These are phyloP conservation scores for Nicotiana noctiflora DNA, from an alignment of 257 asterid species.

Conservation along the genomic window DNA sequence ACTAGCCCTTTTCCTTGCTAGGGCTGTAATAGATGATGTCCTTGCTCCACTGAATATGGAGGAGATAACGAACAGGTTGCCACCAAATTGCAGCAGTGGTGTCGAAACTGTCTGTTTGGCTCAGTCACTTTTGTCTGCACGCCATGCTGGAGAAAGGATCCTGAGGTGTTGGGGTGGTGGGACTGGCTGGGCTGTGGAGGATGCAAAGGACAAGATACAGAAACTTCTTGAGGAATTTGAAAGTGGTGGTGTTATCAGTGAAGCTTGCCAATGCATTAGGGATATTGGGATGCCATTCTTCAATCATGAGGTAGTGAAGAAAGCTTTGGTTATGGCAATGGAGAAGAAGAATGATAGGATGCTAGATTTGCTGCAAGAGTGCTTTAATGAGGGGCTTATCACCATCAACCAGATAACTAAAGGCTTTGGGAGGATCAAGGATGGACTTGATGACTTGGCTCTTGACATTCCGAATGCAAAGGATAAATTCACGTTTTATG, in stretches of 20 bases:
- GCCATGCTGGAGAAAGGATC: conserved; percentile 99
- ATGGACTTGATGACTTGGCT: conserved; percentile 87
- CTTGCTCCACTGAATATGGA: conserved; percentile 85
- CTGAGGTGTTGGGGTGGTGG: conserved; percentile 99
- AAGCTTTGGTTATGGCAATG: conserved; percentile 98
- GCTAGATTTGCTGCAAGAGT: conserved; percentile 67
- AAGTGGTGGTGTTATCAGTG: conserved; percentile 76
- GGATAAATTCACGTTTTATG: conserved; percentile 61
- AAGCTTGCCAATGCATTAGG: conserved; percentile 95
- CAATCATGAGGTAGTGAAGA: conserved; percentile 96
- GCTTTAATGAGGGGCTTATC: conserved; percentile 82
- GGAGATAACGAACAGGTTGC: conserved; percentile 55
- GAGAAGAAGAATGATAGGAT: conserved; percentile 95
- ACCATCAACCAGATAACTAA: conserved; percentile 93
- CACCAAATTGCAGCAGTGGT: conserved; percentile 64
- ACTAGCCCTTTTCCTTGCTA: conserved; percentile 78
- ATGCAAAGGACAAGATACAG: conserved; percentile 90
- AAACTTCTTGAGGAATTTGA: conserved; percentile 96
- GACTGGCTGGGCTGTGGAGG: conserved; percentile 99
- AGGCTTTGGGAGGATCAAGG: conserved; percentile 80
- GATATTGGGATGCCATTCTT: conserved; percentile 91
- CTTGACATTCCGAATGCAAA: conserved; percentile 91
- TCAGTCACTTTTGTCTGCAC: conserved; percentile 72
- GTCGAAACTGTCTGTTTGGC: conserved; percentile 65
- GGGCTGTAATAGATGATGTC: conserved; percentile 89